Evolutionary conservation across 768 basidiomycete species (phyloP), one percentile per base, ranked within the genome.

Genomic region (Leccinum subgranulosum): DNA sequence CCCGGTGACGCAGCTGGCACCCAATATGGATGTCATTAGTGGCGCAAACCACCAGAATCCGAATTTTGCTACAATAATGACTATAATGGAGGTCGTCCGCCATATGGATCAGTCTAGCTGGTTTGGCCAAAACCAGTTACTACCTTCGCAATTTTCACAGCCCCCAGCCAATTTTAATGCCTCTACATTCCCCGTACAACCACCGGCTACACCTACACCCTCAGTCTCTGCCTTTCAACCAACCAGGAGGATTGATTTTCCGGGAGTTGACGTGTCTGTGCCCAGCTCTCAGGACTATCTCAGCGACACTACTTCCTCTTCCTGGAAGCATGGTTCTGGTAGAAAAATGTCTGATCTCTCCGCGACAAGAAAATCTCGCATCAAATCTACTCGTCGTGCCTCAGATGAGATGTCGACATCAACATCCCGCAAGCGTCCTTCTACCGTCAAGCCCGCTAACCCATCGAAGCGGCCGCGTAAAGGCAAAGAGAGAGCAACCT

Each of bases 21-120:
- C 59, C 23, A 64, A 59, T 27, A 15, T 56, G 50, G 31, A 66
- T 12, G 23, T 51, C n/a, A 57, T 58, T 36, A 10, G 17, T 41
- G 58, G 43, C 17, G 43, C 46, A 21, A 66, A 64, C 23, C 19
- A 58, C 45, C 67, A 70, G 33, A 27, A 34, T 17, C 57, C 57
- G 17, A 64, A 66, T 55, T 53, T 69, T 53, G 64, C 69, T n/a
- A 57, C 68, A 11, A 47, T 70, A 9, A 68, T 68, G 70, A 72
- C 69, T 10, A 68, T 70, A 43, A 63, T 69, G 66, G 69, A 70
- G 36, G 66, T 72, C n/a, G 56, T 70, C 46, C 66, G 70, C 55
- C 70, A 65, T 46, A 69, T 64, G 60, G 66, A 67, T 53, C 69
- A 66, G 6, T 54, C 64, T 43, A 60, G 53, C 14, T 57, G 62